Evolutionary conservation across 164 flowering plant genomes (phyloP).

Genomic region (Sextonia rubra): DNA sequence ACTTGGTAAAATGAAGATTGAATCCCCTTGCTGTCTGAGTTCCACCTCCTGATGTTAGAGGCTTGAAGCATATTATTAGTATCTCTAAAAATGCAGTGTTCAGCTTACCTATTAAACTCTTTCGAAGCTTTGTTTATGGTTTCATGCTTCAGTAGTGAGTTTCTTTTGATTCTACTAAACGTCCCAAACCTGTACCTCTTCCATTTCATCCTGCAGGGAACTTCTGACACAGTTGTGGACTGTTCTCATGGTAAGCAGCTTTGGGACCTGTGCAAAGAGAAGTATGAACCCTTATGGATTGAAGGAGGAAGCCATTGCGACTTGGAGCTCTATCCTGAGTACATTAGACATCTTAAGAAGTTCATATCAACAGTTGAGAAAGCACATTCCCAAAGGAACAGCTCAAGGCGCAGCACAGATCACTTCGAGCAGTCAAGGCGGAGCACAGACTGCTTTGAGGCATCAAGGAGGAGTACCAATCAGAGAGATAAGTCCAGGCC

Average conservation of each 20-base stretch:
- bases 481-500: slow-evolving; percentile 75
- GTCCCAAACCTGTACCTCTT: neutral
- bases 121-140: no score
- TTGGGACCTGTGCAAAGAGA: slow-evolving; percentile 88
- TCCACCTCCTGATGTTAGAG: no score
- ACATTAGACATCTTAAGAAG: slow-evolving; percentile 79
- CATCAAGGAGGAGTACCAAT: slow-evolving; percentile 74
- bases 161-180: neutral
- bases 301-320: slow-evolving; percentile 90
- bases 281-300: slow-evolving; percentile 89
- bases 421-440: slow-evolving; percentile 55
- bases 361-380: slow-evolving; percentile 68
- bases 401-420: slow-evolving; percentile 54
- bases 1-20: no score
- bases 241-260: slow-evolving; percentile 94
- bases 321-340: slow-evolving; percentile 81
- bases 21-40: no score
- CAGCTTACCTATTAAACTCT: no score
- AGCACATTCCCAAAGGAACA: slow-evolving; percentile 59
- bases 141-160: no score
- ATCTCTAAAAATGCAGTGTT: no score
- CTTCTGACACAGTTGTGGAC: slow-evolving; percentile 88
- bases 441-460: slow-evolving; percentile 61
- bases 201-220: slow-evolving; percentile 48
- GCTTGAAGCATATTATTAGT: no score